A percentile compares a stretch with the other conserved stretches of the same genome.
phyloP scores from a whole-genome alignment of 2,329 filamentous ascomycete species.

The Stenocarpella maydis region DNA sequence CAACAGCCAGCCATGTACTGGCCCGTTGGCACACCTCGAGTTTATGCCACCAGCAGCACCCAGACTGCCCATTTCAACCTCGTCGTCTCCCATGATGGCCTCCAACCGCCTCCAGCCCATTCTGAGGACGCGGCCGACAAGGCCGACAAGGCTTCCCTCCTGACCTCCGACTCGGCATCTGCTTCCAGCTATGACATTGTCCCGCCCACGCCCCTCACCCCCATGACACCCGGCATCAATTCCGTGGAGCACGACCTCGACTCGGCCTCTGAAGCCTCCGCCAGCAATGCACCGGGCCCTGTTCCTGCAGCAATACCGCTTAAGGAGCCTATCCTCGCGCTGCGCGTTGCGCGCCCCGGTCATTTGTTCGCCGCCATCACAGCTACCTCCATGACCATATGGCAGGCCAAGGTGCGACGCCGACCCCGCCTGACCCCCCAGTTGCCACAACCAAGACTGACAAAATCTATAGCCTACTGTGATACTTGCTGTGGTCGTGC shows the following conservation, averaged over 20 bases:
- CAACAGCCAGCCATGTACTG: slow-evolving; percentile 77
- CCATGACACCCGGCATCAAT: slow-evolving; percentile 64
- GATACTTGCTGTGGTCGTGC: slow-evolving; percentile 83
- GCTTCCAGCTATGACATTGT: slow-evolving; percentile 45
- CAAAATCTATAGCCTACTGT: slow-evolving; percentile 75
- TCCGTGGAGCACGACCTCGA: slow-evolving; percentile 64
- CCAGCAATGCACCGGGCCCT: slow-evolving; percentile 41
- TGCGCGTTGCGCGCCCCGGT: slow-evolving; percentile 80
- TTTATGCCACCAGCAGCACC: slow-evolving; percentile 80
- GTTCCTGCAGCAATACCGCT: slow-evolving; percentile 48
- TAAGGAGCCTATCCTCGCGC: slow-evolving; percentile 74
- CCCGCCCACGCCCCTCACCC: slow-evolving; percentile 54
- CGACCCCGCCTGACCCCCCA: slow-evolving; percentile 22
- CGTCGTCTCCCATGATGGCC: slow-evolving; percentile 69
- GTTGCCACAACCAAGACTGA: slow-evolving; percentile 30
- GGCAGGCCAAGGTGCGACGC: slow-evolving; percentile 85
- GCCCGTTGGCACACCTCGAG: slow-evolving; percentile 84
- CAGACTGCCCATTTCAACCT: slow-evolving; percentile 59
- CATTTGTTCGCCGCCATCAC: slow-evolving; percentile 90
- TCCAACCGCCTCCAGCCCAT: slow-evolving; percentile 43
- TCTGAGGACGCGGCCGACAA: slow-evolving; percentile 45
- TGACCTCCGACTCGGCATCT: slow-evolving; percentile 38
- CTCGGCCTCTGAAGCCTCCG: slow-evolving; percentile 41
- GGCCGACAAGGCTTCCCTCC: slow-evolving; percentile 37
- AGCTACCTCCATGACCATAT: slow-evolving; percentile 84